Evolutionary conservation across 441 rosid species (phyloP), one percentile per base, ranked within the genome.

Genomic region (Gossypium trilobum): DNA sequence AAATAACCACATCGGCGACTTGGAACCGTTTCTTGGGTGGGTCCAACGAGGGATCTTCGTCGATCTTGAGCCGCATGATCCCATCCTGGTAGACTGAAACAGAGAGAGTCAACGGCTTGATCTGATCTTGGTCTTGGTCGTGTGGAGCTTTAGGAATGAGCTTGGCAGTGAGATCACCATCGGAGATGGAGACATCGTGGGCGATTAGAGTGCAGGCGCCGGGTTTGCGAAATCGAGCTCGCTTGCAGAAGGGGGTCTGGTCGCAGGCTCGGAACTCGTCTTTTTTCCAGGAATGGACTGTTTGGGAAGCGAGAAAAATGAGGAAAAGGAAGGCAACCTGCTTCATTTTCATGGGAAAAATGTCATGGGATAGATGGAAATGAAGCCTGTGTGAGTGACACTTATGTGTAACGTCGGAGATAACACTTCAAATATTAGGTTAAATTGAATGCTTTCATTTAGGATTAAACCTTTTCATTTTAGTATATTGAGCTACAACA

Each of bases 191-290:
- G 68, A 92, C 90, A 25, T 88, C 81, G 36, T 76, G 50, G 61
- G 83, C 94, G 73, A 77, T 50, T 3, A 88, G 72, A 60, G 86
- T 72, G 79, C 79, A 88, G 61, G 85, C 64, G 8, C 93, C 96
- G 50, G 98, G 95, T 17, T 81, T 68, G 27, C 93, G 93, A 23
- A 86, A 79, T 70, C 99, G 91, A 77, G 91, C 92, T 29, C 91
- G 95, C 80, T 91, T 91, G 90, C 99, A 95, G 82, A 95, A 95
- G 1, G 99, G 99, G 62, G 96, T 90, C 75, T 95, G 97, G 62
- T 95, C 76, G 72, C 99, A 95, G 88, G 77, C 85, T n/a, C 99
- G 85, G 74, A 95, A 95, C 83, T 95, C 99, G 4, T 95, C 99
- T 62, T 84, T 89, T 81, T 95, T 95, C 98, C 97, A 95, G 31